Evolutionary conservation across 2,329 filamentous ascomycete species (phyloP).

Genomic region (Tolypocladium ovalisporum): DNA sequence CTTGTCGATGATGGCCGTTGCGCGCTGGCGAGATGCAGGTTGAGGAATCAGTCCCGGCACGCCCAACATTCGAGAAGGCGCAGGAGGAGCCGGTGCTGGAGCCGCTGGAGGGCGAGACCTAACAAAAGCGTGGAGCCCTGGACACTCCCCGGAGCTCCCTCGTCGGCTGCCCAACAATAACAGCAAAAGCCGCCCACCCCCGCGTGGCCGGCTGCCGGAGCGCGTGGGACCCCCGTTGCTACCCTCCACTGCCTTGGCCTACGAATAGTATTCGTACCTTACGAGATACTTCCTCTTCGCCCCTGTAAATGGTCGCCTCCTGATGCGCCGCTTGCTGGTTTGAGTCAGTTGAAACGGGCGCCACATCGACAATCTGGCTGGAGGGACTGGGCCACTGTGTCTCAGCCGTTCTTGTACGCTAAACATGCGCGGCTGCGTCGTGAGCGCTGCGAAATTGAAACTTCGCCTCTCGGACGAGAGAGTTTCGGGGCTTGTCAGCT

Average conservation of each 20-base stretch:
- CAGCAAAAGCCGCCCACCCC: not conserved
- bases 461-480: not conserved
- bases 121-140: no score
- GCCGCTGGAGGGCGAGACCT: not conserved
- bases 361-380: not conserved
- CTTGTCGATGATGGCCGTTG: not conserved
- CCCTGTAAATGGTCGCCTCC: not conserved
- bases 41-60: not conserved
- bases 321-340: not conserved
- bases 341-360: not conserved
- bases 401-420: not conserved
- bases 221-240: not conserved
- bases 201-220: not conserved
- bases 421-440: not conserved
- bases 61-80: not conserved
- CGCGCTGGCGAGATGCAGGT: not conserved
- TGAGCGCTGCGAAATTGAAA: not conserved
- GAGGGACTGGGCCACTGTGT: not conserved
- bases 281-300: no score
- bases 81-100: not conserved
- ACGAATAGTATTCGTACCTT: no score
- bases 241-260: no score
- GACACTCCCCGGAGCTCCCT: no score
- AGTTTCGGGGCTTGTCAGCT: not conserved
- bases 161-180: not conserved